Conservation (phyloP, 257 asterid species). For the Jasminum sambac region DNA sequence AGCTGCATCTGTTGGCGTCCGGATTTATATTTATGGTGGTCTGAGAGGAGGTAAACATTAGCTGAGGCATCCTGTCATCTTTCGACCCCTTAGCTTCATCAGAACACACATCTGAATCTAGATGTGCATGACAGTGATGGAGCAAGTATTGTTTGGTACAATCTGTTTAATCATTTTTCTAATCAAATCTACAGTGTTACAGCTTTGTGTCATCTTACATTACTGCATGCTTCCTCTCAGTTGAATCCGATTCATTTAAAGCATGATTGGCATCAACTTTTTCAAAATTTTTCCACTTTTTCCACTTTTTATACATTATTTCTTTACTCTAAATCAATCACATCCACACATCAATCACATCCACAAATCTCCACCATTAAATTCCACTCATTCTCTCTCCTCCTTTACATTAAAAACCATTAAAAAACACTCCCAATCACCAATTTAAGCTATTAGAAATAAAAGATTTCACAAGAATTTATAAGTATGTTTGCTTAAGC, state of each 20-base stretch:
- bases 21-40: constrained; percentile 87
- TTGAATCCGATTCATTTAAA: neutral
- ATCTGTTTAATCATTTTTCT: constrained; percentile 10
- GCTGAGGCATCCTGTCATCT: constrained; percentile 16
- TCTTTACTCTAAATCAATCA: no score
- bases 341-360: no score
- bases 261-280: no score
- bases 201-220: constrained; percentile 1
- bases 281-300: no score
- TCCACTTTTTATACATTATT: no score
- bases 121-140: neutral
- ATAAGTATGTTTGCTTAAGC: neutral
- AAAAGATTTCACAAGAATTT: neutral
- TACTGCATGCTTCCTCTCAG: neutral
- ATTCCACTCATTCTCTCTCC: no score
- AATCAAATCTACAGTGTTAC: constrained; percentile 14
- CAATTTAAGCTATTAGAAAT: neutral
- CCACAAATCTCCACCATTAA: no score
- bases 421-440: no score
- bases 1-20: constrained; percentile 94
- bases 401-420: no score
- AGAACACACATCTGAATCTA: constrained; percentile 3
- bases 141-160: constrained; percentile 6
- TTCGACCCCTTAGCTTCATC: constrained; percentile 3
- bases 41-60: constrained; percentile 78